Percentiles rank a stretch among this genome's conserved stretches.
These are phyloP conservation scores for Waltergamsia citrina DNA, from an alignment of 2,329 filamentous ascomycete genomes.

Conservation along the genomic window DNA sequence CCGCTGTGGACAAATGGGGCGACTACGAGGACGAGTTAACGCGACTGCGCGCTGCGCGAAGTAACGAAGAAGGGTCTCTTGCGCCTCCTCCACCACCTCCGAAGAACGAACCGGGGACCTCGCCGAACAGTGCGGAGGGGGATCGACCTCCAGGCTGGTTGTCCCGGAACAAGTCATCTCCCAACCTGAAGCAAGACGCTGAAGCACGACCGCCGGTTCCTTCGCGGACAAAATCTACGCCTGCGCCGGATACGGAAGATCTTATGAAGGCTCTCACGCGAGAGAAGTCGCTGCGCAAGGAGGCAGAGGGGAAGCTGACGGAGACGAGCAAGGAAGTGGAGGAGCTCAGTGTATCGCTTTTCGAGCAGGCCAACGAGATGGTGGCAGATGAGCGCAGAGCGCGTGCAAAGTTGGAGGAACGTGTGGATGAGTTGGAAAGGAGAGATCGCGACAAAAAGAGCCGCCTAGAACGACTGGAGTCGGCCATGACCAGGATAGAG, in stretches of 20 bases:
- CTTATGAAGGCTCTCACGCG: conserved; percentile 55
- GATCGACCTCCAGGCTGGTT: conserved; percentile 35
- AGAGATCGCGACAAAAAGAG: conserved; percentile 61
- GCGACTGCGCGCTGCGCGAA: conserved; percentile 39
- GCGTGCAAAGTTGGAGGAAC: conserved; percentile 60
- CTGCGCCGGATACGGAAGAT: conserved; percentile 25
- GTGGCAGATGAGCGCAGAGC: conserved; percentile 67
- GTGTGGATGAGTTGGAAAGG: conserved; percentile 58
- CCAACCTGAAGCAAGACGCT: conserved; percentile 10
- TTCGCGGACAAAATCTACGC: conserved; percentile 10
- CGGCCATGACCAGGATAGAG: conserved; percentile 62
- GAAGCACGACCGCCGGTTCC: not conserved
- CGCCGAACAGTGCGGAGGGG: not conserved
- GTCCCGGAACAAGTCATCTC: conserved; percentile 31
- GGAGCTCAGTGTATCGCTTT: conserved; percentile 65
- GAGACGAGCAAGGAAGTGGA: conserved; percentile 66
- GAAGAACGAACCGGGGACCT: not conserved
- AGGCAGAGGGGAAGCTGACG: conserved; percentile 59
- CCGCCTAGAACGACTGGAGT: conserved; percentile 61
- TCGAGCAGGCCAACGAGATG: conserved; percentile 83
- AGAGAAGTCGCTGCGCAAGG: conserved; percentile 56
- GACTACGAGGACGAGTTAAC: conserved; percentile 75
- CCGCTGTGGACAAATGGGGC: conserved; percentile 55
- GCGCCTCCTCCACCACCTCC: conserved; percentile 3
- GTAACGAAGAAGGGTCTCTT: not conserved